Conservation (phyloP, 495 filamentous ascomycete species). For the Bacidia gigantensis region DNA sequence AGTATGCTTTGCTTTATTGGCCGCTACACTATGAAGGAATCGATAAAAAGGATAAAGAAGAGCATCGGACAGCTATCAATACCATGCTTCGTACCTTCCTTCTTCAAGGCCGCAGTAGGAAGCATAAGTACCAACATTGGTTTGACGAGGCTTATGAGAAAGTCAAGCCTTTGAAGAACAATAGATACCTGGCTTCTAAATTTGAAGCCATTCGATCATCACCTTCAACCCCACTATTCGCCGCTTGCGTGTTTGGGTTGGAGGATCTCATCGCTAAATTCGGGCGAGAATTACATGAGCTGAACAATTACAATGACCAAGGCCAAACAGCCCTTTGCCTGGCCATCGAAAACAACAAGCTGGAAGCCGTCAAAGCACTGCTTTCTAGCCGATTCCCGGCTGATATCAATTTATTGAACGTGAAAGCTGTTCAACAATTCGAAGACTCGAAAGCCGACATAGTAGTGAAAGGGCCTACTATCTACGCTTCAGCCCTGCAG, state of each 20-base stretch:
- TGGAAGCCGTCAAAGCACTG: conserved; percentile 12
- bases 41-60: not conserved
- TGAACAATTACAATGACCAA: conserved; percentile 10
- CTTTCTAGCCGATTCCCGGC: conserved; percentile 10
- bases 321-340: conserved; percentile 13
- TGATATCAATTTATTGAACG: conserved; percentile 13
- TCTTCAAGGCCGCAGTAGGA: conserved; percentile 8
- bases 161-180: conserved; percentile 4
- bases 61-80: conserved; percentile 7
- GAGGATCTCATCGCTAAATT: conserved; percentile 13
- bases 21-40: conserved; percentile 12
- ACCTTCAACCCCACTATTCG: conserved; percentile 11
- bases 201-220: conserved; percentile 1
- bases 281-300: conserved; percentile 10
- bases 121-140: conserved; percentile 7
- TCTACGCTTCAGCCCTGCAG: conserved; percentile 11
- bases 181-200: conserved; percentile 5
- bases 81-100: conserved; percentile 6
- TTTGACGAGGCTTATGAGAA: conserved; percentile 5
- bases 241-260: conserved; percentile 13
- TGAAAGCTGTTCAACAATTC: conserved; percentile 11
- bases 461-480: not conserved
- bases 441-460: conserved; percentile 1
- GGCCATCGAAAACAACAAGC: conserved; percentile 13
- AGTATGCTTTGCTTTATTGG: conserved; percentile 12